Conservation (phyloP, 768 basidiomycete genomes). For the Stropharia rugosoannulata region DNA sequence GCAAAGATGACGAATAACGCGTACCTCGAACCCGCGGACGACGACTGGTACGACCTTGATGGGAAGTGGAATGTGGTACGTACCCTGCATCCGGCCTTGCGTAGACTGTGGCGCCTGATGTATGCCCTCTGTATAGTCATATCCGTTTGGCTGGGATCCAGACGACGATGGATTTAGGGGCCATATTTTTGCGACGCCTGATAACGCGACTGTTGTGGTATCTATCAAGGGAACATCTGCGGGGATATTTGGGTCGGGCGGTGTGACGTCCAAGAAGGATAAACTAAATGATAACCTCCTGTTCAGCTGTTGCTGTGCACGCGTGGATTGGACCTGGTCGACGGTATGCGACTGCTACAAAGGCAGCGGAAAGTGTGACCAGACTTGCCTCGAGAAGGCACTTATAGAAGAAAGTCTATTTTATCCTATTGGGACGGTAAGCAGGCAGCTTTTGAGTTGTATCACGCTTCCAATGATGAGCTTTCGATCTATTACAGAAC, state of each 20-base stretch:
- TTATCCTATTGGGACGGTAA: constrained; percentile 85
- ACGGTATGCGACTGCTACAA: constrained; percentile 90
- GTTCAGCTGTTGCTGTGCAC: constrained; percentile 94
- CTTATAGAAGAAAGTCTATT: constrained; percentile 81
- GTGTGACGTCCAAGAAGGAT: constrained; percentile 88
- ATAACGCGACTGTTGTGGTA: constrained; percentile 83
- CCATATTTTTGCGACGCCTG: constrained; percentile 82
- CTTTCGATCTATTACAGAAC: constrained; percentile 50
- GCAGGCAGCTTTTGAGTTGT: constrained; percentile 23
- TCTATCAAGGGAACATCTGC: constrained; percentile 96
- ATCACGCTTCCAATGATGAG: constrained; percentile 2
- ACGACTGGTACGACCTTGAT: constrained; percentile 76
- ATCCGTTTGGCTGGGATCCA: constrained; percentile 92
- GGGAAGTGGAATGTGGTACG: constrained; percentile 61
- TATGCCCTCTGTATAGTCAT: constrained; percentile 39
- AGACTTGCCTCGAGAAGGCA: constrained; percentile 73
- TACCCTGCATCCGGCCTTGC: constrained; percentile 3
- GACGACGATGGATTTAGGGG: constrained; percentile 88
- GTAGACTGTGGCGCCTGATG: neutral
- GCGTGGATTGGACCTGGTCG: constrained; percentile 91
- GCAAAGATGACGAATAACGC: constrained; percentile 98
- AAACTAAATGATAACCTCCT: constrained; percentile 91
- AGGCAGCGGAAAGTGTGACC: constrained; percentile 79
- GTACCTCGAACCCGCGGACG: constrained; percentile 63
- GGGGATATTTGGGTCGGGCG: constrained; percentile 66